phyloP scores from a whole-genome alignment of 2,329 filamentous ascomycete species.

The Malbranchea zuffiana region DNA sequence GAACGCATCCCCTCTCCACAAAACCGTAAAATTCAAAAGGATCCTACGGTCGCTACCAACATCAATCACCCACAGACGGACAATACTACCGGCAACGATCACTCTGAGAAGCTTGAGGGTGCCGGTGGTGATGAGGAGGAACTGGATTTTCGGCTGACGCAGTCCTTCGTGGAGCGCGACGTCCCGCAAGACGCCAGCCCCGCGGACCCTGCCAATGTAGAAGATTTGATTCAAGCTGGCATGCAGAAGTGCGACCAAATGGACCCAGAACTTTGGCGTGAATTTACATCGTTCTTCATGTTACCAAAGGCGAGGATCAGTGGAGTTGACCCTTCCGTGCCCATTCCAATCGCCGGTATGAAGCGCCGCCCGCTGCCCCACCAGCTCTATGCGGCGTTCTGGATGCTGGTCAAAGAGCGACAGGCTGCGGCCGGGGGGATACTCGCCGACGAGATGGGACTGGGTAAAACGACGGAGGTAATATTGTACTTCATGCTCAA shows the following conservation, averaged over 20 bases:
- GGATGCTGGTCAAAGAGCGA: not conserved
- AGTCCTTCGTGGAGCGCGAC: too few relatives aligned
- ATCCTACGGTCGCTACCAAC: too few relatives aligned
- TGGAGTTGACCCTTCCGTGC: not conserved
- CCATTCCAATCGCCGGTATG: not conserved
- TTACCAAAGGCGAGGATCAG: not conserved
- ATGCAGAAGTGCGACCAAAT: not conserved
- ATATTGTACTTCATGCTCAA: too few relatives aligned
- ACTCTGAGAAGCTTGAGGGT: too few relatives aligned
- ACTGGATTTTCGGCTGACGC: too few relatives aligned
- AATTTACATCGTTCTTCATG: not conserved
- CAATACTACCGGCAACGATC: too few relatives aligned
- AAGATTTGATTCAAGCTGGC: not conserved
- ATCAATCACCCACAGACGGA: too few relatives aligned
- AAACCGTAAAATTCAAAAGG: too few relatives aligned
- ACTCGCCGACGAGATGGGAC: not conserved
- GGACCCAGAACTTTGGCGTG: not conserved
- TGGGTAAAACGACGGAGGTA: too few relatives aligned
- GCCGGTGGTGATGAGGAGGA: not conserved
- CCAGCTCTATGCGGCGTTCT: not conserved
- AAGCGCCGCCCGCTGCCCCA: not conserved
- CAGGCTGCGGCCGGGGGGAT: not conserved
- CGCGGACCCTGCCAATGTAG: not conserved
- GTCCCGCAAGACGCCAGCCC: too few relatives aligned
- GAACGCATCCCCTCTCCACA: too few relatives aligned